A percentile compares a stretch with the other conserved stretches of the same genome.
phyloP scores from a whole-genome alignment of 345 rosid genomes.

The Arabis alpina region DNA sequence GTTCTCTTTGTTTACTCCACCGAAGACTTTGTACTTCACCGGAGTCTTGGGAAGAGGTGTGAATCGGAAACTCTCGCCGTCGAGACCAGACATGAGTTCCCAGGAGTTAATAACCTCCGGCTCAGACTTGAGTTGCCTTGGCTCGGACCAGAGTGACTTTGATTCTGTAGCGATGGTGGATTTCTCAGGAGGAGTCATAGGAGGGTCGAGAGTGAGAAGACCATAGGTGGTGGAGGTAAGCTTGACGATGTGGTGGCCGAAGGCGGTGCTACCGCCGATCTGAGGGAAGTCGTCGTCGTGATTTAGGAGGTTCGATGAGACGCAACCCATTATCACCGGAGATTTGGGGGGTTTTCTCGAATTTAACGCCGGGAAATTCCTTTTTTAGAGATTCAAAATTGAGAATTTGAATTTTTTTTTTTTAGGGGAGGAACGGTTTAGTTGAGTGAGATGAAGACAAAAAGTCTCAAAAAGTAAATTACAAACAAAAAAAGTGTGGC shows the following conservation, averaged over 20 bases:
- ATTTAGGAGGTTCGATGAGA: slow-evolving; percentile 77
- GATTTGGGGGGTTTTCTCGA: slow-evolving; percentile 14
- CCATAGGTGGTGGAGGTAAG: slow-evolving; percentile 97
- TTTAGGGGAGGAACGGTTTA: slow-evolving; percentile 40
- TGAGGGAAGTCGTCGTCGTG: slow-evolving; percentile 79
- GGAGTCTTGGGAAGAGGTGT: slow-evolving; percentile 47
- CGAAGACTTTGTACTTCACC: slow-evolving; percentile 33
- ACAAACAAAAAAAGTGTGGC: neutral
- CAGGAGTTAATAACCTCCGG: slow-evolving; percentile 82
- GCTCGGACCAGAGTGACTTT: slow-evolving; percentile 59
- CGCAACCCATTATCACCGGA: slow-evolving; percentile 75
- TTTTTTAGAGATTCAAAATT: slow-evolving; percentile 14
- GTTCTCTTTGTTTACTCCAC: slow-evolving; percentile 55
- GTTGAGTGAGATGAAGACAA: slow-evolving; percentile 26
- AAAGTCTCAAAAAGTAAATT: slow-evolving; percentile 23
- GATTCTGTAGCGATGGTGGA: slow-evolving; percentile 51
- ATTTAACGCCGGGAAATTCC: slow-evolving; percentile 16
- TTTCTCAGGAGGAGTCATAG: slow-evolving; percentile 61
- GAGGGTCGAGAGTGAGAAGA: slow-evolving; percentile 80
- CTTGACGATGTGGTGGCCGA: slow-evolving; percentile 87
- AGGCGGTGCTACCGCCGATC: slow-evolving; percentile 66
- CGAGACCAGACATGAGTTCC: slow-evolving; percentile 94
- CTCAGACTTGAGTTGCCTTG: slow-evolving; percentile 47
- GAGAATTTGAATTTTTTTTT: slow-evolving; percentile 26
- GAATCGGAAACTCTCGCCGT: slow-evolving; percentile 83